phyloP scores from a whole-genome alignment of 345 rosid genomes.

The Orychophragmus violaceus region DNA sequence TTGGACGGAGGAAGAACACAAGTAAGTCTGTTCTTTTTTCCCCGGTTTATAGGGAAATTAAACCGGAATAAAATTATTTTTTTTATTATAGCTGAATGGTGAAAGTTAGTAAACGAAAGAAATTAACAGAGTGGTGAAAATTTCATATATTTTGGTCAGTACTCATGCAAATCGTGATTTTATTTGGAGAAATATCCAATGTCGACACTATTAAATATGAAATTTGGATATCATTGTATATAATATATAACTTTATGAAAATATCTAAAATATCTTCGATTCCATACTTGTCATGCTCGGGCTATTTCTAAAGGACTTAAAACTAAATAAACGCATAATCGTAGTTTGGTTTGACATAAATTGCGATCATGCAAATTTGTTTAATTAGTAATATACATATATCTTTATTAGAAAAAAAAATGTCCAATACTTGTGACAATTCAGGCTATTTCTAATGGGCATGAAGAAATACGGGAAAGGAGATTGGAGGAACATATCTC shows the following conservation, averaged over 20 bases:
- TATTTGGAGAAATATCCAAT: not conserved
- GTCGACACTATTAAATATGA: not conserved
- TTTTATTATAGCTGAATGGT: not conserved
- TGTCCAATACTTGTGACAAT: not conserved
- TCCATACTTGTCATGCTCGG: not conserved
- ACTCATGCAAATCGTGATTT: not conserved
- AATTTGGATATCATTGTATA: not conserved
- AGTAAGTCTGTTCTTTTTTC: slow-evolving; percentile 37
- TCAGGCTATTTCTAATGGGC: slow-evolving; percentile 87
- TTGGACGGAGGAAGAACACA: slow-evolving; percentile 99
- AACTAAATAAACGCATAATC: not conserved
- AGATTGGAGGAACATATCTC: slow-evolving; percentile 95
- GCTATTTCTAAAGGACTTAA: not conserved
- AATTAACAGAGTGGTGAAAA: not conserved
- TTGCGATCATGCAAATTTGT: not conserved
- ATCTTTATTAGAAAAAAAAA: not conserved
- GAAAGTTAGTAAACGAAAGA: not conserved
- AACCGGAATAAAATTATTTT: not conserved
- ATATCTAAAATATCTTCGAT: not conserved
- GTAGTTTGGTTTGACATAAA: not conserved
- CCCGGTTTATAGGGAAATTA: not conserved
- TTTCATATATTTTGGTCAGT: not conserved
- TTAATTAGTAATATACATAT: too few relatives aligned
- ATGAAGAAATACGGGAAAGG: slow-evolving; percentile 95
- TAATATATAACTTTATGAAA: not conserved